These are phyloP conservation scores for Penicillium sp. DNA, from an alignment of 2,329 filamentous ascomycete species.

Conservation along the genomic window DNA sequence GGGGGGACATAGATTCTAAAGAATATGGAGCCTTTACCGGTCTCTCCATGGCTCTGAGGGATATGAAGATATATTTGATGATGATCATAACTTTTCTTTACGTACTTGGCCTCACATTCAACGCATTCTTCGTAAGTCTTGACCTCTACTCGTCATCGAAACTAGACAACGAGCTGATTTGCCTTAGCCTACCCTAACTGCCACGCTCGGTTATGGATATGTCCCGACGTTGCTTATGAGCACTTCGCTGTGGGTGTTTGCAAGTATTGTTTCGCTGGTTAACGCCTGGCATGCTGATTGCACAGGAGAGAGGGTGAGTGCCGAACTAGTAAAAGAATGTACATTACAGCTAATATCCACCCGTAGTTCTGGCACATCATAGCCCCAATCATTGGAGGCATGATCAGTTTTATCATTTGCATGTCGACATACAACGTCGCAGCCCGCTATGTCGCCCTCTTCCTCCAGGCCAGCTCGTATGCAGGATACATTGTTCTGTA, in stretches of 20 bases:
- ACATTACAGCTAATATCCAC: background rate
- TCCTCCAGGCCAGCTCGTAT: slow-evolving; percentile 42
- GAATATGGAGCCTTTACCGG: background rate
- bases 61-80: background rate
- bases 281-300: slow-evolving; percentile 14
- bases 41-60: background rate
- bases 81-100: background rate
- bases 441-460: slow-evolving; percentile 14
- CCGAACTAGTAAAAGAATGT: background rate
- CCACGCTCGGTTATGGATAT: background rate
- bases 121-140: background rate
- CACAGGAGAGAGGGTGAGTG: slow-evolving; percentile 35
- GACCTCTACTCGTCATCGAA: no score
- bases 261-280: background rate
- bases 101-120: background rate
- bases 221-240: background rate
- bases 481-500: slow-evolving; percentile 52
- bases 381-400: slow-evolving; percentile 7
- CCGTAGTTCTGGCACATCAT: slow-evolving; percentile 45
- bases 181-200: background rate
- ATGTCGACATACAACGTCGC: background rate
- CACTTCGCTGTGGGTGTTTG: slow-evolving; percentile 32
- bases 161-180: background rate
- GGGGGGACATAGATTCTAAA: background rate
- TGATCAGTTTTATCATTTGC: slow-evolving; percentile 9